phyloP scores from a whole-genome alignment of 1,284 basidiomycete genomes.

The Cryptococcus sp. region DNA sequence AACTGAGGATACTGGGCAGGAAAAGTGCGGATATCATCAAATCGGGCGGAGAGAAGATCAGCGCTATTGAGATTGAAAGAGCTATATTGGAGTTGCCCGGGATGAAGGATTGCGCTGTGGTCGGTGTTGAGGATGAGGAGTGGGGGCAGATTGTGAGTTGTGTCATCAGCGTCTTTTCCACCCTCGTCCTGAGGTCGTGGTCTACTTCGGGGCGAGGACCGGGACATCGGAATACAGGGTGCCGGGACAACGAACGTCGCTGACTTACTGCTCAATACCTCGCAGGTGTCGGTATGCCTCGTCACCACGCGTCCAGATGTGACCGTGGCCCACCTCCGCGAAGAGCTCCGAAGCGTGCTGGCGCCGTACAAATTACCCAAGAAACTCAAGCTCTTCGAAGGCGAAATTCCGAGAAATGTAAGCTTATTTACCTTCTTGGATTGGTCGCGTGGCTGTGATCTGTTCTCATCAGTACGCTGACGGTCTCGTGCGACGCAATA shows the following conservation, averaged over 20 bases:
- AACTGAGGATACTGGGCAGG: slow-evolving; percentile 42
- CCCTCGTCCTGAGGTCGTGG: no score
- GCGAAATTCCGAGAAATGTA: slow-evolving; percentile 41
- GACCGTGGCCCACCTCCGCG: slow-evolving; percentile 23
- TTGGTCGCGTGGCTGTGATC: neutral
- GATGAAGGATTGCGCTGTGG: slow-evolving; percentile 47
- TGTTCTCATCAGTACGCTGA: no score
- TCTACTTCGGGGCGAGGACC: no score
- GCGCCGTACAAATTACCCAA: slow-evolving; percentile 48
- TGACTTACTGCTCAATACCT: no score
- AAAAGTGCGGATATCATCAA: slow-evolving; percentile 46
- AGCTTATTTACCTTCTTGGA: slow-evolving; percentile 1
- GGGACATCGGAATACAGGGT: neutral
- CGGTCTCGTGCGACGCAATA: neutral
- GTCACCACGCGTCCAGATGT: slow-evolving; percentile 25
- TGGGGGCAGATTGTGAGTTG: slow-evolving; percentile 49
- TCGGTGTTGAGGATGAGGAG: slow-evolving; percentile 44
- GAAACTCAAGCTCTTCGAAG: slow-evolving; percentile 37
- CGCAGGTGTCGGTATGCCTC: slow-evolving; percentile 30
- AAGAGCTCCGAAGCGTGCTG: slow-evolving; percentile 32
- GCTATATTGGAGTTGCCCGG: slow-evolving; percentile 42
- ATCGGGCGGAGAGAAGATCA: slow-evolving; percentile 49
- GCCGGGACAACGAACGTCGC: neutral
- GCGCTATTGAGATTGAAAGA: slow-evolving; percentile 49
- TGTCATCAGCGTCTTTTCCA: no score